Evolutionary conservation across 2,329 filamentous ascomycete genomes (phyloP), one percentile per base, ranked within the genome.

Genomic region (Botrytis sinoallii): DNA sequence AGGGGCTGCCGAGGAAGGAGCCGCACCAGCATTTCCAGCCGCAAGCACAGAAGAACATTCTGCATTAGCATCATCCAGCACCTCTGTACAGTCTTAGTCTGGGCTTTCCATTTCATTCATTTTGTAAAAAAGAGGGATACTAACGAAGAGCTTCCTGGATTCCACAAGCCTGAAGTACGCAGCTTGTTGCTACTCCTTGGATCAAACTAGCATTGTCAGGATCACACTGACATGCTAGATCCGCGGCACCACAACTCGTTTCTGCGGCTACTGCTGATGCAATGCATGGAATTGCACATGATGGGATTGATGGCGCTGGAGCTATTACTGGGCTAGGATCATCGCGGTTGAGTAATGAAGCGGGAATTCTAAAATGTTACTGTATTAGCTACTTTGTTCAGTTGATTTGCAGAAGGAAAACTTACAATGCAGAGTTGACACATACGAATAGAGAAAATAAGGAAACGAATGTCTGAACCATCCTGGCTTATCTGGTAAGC

Each of bases 261-360:
- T 20, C 40, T 3, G 14, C 25, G 14, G 38, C 25, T 18, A 60
- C 55, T 63, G 68, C 42, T 18, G 40, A n/a, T 35, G 25, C 38
- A 35, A 70, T 60, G 18, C 68, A 70, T 25, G 29, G 29, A 18
- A 70, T n/a, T 63, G 55, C 68, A 70, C 68, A 46, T 61, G 68
- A 44, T 20, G 68, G 68, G 25, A 70, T 22, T 38, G 57, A 44
- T 35, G 35, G 20, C 7, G 35, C 48, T 10, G 66, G 48, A 29
- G 25, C 38, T 32, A 42, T 20, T 57, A 32, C 52, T 29, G 48
- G 29, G n/a, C 35, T 42, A 32, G 48, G 66, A 38, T n/a, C 18
- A 20, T 57, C 35, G 10, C 66, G 48, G 1, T 12, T 16, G 5
- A 68, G 25, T 35, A 44, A 42, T 57, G 4, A 18, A 4, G 48